Conservation (phyloP, 208 protist genomes). For the Trypanosomatidae sp. region DNA sequence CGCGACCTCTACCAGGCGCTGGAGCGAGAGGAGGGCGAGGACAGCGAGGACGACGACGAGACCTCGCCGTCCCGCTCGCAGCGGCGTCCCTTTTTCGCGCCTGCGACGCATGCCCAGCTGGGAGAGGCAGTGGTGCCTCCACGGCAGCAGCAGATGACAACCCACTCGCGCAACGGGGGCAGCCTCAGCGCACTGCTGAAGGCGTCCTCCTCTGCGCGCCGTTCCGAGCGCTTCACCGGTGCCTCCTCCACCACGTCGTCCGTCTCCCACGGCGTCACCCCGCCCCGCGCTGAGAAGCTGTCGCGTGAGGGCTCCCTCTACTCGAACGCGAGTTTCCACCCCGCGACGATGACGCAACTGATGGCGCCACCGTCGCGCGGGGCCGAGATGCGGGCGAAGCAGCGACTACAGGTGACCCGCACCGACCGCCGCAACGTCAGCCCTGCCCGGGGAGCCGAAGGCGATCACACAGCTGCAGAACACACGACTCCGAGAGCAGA, state of each 20-base stretch:
- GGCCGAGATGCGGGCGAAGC: conserved; percentile 38
- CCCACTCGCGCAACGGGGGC: no score
- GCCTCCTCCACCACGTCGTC: no score
- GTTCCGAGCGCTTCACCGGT: no score
- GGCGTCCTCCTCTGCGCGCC: no score
- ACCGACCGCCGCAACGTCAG: conserved; percentile 30
- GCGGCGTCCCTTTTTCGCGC: conserved; percentile 2
- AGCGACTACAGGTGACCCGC: conserved; percentile 39
- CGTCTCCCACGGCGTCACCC: not conserved
- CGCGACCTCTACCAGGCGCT: conserved; percentile 33
- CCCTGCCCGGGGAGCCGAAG: not conserved
- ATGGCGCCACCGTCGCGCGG: conserved; percentile 37
- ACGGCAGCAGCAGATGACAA: conserved; percentile 24
- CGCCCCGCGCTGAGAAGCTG: no score
- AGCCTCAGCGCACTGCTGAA: no score
- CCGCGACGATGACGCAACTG: conserved; percentile 43
- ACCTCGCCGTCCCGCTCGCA: no score
- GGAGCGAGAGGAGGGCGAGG: conserved; percentile 36
- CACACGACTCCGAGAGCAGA: no score
- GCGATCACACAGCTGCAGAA: no score
- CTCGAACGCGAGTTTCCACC: conserved; percentile 31
- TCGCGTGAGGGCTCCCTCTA: no score
- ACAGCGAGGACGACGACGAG: conserved; percentile 38
- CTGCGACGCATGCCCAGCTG: conserved; percentile 19
- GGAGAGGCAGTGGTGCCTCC: conserved; percentile 19